phyloP scores from a whole-genome alignment of 805 yeast species.

The Naumovozyma dairenensis region DNA sequence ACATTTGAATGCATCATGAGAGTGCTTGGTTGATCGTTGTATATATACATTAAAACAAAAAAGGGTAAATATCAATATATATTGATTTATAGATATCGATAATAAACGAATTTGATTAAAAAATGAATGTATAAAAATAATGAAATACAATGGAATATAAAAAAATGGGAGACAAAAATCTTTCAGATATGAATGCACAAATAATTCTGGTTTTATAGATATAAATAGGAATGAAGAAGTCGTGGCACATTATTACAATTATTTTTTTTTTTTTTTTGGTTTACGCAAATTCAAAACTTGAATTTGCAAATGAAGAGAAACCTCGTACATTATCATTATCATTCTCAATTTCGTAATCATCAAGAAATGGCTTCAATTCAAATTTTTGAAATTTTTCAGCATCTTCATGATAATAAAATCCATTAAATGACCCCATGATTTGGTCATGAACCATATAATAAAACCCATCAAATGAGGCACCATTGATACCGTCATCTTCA shows the following conservation, averaged over 20 bases:
- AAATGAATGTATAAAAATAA: too few species aligned
- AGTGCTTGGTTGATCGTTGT: conserved; percentile 35
- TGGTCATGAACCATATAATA: conserved; percentile 82
- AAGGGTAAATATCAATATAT: not conserved
- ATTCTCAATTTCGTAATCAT: too few species aligned
- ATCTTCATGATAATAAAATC: conserved; percentile 72
- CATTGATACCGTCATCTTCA: conserved; percentile 31
- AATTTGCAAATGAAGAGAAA: conserved; percentile 3
- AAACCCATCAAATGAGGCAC: conserved; percentile 86
- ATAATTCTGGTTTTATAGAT: too few species aligned
- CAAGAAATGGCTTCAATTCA: conserved; percentile 35
- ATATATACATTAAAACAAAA: not conserved
- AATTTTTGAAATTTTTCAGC: conserved; percentile 71
- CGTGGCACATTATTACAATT: too few species aligned
- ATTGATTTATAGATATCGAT: not conserved
- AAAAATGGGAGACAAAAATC: too few species aligned
- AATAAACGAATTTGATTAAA: too few species aligned
- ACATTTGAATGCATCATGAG: conserved; percentile 89
- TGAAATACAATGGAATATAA: too few species aligned
- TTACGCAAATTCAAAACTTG: conserved; percentile 19
- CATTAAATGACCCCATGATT: conserved; percentile 61
- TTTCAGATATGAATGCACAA: too few species aligned
- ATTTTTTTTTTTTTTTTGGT: not conserved
- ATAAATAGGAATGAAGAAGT: too few species aligned
- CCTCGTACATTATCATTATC: not conserved